A percentile compares a stretch with the other conserved stretches of the same genome.
phyloP scores from a whole-genome alignment of 225 moss, liverwort and hornwort species.

The Lunularia cruciata region DNA sequence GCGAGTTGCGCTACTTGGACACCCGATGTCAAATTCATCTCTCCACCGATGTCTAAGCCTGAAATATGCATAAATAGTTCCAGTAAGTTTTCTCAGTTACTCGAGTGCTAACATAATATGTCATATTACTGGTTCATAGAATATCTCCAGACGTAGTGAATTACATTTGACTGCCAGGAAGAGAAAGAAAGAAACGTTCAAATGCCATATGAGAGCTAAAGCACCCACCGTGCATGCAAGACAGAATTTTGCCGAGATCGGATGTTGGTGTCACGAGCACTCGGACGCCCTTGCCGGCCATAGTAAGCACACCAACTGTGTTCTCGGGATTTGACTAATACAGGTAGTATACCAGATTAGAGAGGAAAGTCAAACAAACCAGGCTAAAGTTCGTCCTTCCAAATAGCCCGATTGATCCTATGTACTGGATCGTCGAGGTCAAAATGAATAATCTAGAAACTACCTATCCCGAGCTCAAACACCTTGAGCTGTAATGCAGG shows the following conservation, averaged over 20 bases:
- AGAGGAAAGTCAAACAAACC: too few relatives aligned
- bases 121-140: neutral
- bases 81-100: too few relatives aligned
- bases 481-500: too few relatives aligned
- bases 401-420: too few relatives aligned
- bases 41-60: conserved; percentile 93
- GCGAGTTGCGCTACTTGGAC: conserved; percentile 97
- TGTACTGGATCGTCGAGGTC: too few relatives aligned
- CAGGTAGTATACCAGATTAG: too few relatives aligned
- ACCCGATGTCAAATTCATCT: conserved; percentile 92
- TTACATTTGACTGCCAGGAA: neutral
- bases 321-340: conserved; percentile 88
- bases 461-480: too few relatives aligned
- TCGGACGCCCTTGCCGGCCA: conserved; percentile 99
- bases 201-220: neutral
- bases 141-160: neutral
- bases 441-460: too few relatives aligned
- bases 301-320: conserved; percentile 85
- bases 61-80: neutral
- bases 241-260: conserved; percentile 95
- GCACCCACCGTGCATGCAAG: conserved; percentile 84
- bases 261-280: conserved; percentile 95
- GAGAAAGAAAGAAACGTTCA: neutral
- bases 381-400: too few relatives aligned
- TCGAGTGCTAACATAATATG: too few relatives aligned